Evolutionary conservation across 129 eudicot species (phyloP), one percentile per base, ranked within the genome.

Genomic region (Artemisia argyi): DNA sequence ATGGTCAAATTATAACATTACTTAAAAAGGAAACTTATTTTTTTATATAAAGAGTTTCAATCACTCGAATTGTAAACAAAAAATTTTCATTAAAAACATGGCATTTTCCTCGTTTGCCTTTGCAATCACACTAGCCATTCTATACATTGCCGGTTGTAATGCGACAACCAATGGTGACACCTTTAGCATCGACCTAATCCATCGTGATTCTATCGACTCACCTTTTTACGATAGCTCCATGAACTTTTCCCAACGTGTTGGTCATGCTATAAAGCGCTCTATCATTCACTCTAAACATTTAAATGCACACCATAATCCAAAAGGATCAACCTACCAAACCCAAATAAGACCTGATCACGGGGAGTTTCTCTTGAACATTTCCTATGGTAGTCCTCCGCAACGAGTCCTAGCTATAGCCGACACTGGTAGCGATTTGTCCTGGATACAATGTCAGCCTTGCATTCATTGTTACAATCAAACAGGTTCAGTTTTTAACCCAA

Each of bases 391-490:
- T 32, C 82, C 82, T 14, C 51, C 81, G 4, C 71, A 71, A 44
- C 66, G 44, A 60, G 56, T 66, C 65, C 65, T 81, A 3, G 82
- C 82, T 9, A 72, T 72, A 1, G 81, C 82, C 0, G 82, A 81
- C 44, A 76, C 81, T 0, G 86, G 81, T 50, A 83, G 83, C 39
- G 83, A 83, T 42, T 18, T 79, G 16, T 24, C 69, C 0, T 83
- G 86, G 86, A 79, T 66, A 30, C 86, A 71, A 2, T 79, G 86
- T 50, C 19, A 39, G n/a, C 86, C 86, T 50, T 83, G 86, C 51
- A 26, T 39, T 0, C 4, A 68, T 5, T 83, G 86, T 54, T 74
- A 62, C 39, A 71, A 83, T 5, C 76, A 79, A 15, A 44, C 3
- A 3, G 77, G 64, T 7, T 12, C 63, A 4, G 44, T 49, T 49